These are phyloP conservation scores for Globisporangium rhizosaccharum DNA, from an alignment of 352 stramenopile species.

Conservation along the genomic window DNA sequence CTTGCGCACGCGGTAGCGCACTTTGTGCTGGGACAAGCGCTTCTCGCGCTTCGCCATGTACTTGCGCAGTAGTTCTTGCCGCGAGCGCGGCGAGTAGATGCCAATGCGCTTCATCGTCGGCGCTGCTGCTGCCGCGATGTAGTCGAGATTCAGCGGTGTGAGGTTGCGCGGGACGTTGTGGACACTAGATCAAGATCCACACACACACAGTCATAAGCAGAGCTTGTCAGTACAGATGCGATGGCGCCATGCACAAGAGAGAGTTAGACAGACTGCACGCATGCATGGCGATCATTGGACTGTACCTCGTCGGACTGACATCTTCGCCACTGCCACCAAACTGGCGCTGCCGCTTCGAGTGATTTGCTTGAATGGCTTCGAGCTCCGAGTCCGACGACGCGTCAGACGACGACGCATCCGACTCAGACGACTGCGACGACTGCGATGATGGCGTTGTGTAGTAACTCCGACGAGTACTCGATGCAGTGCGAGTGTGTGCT, in stretches of 20 bases:
- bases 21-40: constrained; percentile 65
- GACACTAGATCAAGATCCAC: constrained; percentile 22
- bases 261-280: not conserved
- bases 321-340: constrained; percentile 22
- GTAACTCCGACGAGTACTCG: not conserved
- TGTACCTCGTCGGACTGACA: constrained; percentile 51
- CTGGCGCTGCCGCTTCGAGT: constrained; percentile 12
- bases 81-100: constrained; percentile 56
- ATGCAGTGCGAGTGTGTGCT: constrained; percentile 8
- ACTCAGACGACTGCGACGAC: constrained; percentile 5
- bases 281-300: not conserved
- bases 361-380: constrained; percentile 9
- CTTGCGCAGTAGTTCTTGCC: constrained; percentile 59
- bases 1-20: constrained; percentile 78
- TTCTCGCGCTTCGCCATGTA: constrained; percentile 79
- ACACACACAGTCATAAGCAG: not conserved
- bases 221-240: not conserved
- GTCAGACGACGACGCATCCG: constrained; percentile 20
- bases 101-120: constrained; percentile 54
- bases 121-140: constrained; percentile 5
- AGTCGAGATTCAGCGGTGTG: constrained; percentile 43
- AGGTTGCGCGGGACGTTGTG: constrained; percentile 35
- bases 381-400: constrained; percentile 30
- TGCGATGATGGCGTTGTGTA: not conserved
- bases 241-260: not conserved